Evolutionary conservation across 495 filamentous ascomycete species (phyloP).

Genomic region (Penicillium odoratum): DNA sequence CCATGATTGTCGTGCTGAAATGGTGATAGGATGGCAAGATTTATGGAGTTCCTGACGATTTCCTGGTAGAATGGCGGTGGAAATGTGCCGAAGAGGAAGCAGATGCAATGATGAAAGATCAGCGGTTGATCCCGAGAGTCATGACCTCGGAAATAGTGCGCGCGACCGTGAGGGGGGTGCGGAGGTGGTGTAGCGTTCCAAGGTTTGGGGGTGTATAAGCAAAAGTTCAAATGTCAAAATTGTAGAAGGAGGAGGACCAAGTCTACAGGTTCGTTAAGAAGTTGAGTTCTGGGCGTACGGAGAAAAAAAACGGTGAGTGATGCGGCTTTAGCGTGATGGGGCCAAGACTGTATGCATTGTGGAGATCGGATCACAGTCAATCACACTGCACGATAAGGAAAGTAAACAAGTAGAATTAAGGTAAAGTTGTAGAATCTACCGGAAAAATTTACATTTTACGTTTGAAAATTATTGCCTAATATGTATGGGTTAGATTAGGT

Average conservation of each 20-base stretch:
- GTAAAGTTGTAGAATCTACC: neutral
- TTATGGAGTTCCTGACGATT: no score
- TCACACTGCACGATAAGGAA: constrained; percentile 1
- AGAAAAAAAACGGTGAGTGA: constrained; percentile 25
- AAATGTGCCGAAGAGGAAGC: constrained; percentile 4
- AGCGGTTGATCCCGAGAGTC: constrained; percentile 28
- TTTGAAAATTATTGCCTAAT: neutral
- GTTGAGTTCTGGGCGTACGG: constrained; percentile 4
- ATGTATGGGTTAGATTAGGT: neutral
- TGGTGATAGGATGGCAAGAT: constrained; percentile 8
- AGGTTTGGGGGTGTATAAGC: constrained; percentile 16
- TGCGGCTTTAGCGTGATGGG: constrained; percentile 25
- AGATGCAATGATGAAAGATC: constrained; percentile 23
- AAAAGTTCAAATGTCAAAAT: constrained; percentile 7
- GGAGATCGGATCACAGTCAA: constrained; percentile 18
- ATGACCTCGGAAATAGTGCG: constrained; percentile 20
- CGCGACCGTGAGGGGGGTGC: constrained; percentile 6
- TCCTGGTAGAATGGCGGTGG: constrained; percentile 11
- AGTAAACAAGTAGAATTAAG: neutral
- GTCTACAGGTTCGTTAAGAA: neutral
- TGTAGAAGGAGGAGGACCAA: neutral
- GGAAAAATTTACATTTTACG: neutral
- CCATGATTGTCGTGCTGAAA: neutral
- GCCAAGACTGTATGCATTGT: constrained; percentile 22
- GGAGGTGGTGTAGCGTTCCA: no score